A percentile compares a stretch with the other conserved stretches of the same genome.
phyloP scores from a whole-genome alignment of 2,329 filamentous ascomycete species.

The Trichocomaceae sp. region DNA sequence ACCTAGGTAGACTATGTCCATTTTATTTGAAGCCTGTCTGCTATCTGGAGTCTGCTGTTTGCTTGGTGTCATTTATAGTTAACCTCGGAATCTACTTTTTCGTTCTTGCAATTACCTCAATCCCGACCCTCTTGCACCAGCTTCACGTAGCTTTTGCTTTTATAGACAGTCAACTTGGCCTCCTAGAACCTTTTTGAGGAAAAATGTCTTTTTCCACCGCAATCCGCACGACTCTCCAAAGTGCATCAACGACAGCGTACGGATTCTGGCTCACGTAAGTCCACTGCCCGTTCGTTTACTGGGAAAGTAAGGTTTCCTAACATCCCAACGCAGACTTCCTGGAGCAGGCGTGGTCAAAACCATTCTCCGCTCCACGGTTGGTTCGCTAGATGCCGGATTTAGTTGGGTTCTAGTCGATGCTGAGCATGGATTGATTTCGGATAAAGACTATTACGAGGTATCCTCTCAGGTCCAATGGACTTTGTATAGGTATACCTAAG shows the following conservation, averaged over 20 bases:
- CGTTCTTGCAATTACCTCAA: too few species aligned
- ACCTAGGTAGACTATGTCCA: background rate
- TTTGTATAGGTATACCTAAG: too few species aligned
- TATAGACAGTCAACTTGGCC: too few species aligned
- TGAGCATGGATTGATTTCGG: conserved; percentile 12
- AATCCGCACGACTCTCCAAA: conserved; percentile 6
- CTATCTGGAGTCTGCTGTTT: too few species aligned
- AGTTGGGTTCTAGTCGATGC: conserved; percentile 13
- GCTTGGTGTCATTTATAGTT: too few species aligned
- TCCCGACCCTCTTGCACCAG: too few species aligned
- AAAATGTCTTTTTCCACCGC: conserved; percentile 13
- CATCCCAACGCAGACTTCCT: background rate
- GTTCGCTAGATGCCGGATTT: conserved; percentile 7
- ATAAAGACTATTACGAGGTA: conserved; percentile 13
- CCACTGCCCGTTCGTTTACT: too few species aligned
- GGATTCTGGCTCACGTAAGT: conserved; percentile 14
- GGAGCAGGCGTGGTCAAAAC: conserved; percentile 11
- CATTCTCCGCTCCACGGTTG: conserved; percentile 8
- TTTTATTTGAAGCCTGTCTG: background rate
- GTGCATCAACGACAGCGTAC: conserved; percentile 4
- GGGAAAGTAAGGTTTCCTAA: too few species aligned
- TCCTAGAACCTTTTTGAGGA: background rate
- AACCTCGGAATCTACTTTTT: too few species aligned
- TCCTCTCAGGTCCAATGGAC: background rate
- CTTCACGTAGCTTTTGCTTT: too few species aligned